These are phyloP conservation scores for Leucosporidium creatinivorum DNA, from an alignment of 768 basidiomycete genomes.

Conservation along the genomic window DNA sequence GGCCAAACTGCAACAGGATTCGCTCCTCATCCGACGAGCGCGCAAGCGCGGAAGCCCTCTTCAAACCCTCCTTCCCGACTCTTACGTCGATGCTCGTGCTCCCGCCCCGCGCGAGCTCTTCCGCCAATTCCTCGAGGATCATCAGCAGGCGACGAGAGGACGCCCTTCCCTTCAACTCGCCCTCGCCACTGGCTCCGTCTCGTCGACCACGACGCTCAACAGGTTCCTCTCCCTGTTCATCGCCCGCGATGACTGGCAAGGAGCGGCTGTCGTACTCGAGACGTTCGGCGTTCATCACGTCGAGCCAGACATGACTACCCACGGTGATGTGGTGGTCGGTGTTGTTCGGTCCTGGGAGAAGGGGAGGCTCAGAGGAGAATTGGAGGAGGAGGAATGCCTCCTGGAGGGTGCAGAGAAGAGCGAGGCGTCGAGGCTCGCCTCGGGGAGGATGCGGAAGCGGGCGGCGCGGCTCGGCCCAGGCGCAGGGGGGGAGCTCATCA, in stretches of 20 bases:
- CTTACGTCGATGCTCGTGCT: neutral
- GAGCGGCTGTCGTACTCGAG: constrained; percentile 23
- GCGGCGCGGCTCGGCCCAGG: neutral
- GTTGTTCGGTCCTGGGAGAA: constrained; percentile 2
- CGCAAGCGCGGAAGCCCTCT: too few species aligned
- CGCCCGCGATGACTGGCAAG: neutral
- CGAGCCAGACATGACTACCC: constrained; percentile 14
- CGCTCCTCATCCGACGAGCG: too few species aligned
- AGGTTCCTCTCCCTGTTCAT: too few species aligned
- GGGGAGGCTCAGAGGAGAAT: too few species aligned
- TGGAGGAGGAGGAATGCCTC: too few species aligned
- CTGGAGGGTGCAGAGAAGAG: constrained; percentile 1
- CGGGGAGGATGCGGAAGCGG: neutral
- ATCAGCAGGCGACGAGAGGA: neutral
- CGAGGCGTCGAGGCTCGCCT: constrained; percentile 6
- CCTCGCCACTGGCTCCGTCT: too few species aligned
- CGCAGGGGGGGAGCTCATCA: neutral
- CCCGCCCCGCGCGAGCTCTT: constrained; percentile 12
- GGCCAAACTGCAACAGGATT: too few species aligned
- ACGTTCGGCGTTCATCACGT: constrained; percentile 25
- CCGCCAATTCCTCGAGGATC: neutral
- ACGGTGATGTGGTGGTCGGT: constrained; percentile 20
- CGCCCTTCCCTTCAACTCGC: constrained; percentile 11
- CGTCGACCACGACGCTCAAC: too few species aligned
- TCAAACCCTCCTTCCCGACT: too few species aligned